These are phyloP conservation scores for Fusarium sp. DNA, from an alignment of 2,329 filamentous ascomycete genomes.

Conservation along the genomic window DNA sequence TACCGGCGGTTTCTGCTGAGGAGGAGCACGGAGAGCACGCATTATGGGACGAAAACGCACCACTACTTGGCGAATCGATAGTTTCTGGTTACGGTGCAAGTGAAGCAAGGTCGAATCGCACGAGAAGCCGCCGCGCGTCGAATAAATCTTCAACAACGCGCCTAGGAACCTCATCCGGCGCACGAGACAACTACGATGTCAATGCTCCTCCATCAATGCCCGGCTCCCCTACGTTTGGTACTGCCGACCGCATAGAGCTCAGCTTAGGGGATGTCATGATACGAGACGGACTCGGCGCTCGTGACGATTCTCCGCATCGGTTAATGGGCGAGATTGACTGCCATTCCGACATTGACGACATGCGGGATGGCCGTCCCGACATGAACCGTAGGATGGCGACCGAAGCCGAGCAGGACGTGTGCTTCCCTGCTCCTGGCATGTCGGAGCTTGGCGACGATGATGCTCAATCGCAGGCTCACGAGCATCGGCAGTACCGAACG, in stretches of 20 bases:
- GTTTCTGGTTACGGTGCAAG: conserved; percentile 57
- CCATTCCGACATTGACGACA: conserved; percentile 44
- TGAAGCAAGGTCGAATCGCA: conserved; percentile 51
- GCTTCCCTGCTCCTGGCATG: conserved; percentile 79
- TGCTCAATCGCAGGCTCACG: conserved; percentile 58
- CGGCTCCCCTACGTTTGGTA: conserved; percentile 66
- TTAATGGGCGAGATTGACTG: conserved; percentile 48
- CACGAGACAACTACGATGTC: conserved; percentile 66
- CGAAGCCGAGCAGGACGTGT: conserved; percentile 86
- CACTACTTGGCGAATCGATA: conserved; percentile 61
- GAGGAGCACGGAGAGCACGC: conserved; percentile 62
- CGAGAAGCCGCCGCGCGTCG: conserved; percentile 59
- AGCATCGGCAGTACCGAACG: conserved; percentile 49
- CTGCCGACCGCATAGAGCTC: conserved; percentile 62
- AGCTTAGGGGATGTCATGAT: conserved; percentile 78
- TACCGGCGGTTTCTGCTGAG: conserved; percentile 52
- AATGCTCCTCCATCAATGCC: conserved; percentile 77
- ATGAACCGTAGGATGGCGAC: conserved; percentile 62
- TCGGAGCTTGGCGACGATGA: conserved; percentile 88
- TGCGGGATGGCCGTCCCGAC: conserved; percentile 47
- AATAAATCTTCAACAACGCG: conserved; percentile 63
- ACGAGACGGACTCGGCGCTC: conserved; percentile 67
- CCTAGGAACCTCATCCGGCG: conserved; percentile 49
- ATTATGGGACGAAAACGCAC: conserved; percentile 62
- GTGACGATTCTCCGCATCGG: conserved; percentile 47